Evolutionary conservation across 2,329 filamentous ascomycete species (phyloP), one percentile per base, ranked within the genome.

Genomic region (Sporothrix protearum): DNA sequence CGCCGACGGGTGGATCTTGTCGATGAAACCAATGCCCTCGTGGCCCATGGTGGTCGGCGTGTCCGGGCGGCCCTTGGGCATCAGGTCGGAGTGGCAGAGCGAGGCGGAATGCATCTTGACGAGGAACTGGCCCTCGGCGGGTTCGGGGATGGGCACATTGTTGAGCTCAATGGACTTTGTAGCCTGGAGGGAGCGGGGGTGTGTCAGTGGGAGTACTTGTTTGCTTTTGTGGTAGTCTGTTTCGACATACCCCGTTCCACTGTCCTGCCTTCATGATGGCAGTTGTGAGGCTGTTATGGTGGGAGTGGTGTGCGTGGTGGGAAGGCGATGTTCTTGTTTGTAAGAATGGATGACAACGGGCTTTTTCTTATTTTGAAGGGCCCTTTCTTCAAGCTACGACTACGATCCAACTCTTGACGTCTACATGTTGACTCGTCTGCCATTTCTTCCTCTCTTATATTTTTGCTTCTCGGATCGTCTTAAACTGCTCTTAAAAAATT

Each of bases 11-110:
- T 73, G 91, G 82, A 1, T 79, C 84, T 76, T 83, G 86, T 59
- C 83, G 19, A 91, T 83, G 64, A 83, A 82, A 5, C 89, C 89
- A 1, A 88, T 89, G 74, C 90, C 90, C 76, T 92, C 89, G 77
- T 92, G 89, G 69, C 88, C 87, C n/a, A 78, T 74, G 4, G 71
- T 77, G 68, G 70, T 75, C 25, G 71, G 76, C 39, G 22, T 57
- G 64, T 73, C 33, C 59, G 61, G 49, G 9, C 47, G 47, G 30
- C 66, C 70, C 25, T 59, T 39, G 49, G 63, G 51, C 70, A 71
- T 71, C n/a, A 71, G 49, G 49, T 71, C 70, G 8, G 70, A 67
- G 36, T 64, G 70, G 70, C 70, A 71, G 19, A 71, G 70, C n/a
- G 59, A 67, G 7, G 59, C 63, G 7, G 59, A 71, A 28, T 55